phyloP scores from a whole-genome alignment of 345 rosid species.

The Hevea brasiliensis region DNA sequence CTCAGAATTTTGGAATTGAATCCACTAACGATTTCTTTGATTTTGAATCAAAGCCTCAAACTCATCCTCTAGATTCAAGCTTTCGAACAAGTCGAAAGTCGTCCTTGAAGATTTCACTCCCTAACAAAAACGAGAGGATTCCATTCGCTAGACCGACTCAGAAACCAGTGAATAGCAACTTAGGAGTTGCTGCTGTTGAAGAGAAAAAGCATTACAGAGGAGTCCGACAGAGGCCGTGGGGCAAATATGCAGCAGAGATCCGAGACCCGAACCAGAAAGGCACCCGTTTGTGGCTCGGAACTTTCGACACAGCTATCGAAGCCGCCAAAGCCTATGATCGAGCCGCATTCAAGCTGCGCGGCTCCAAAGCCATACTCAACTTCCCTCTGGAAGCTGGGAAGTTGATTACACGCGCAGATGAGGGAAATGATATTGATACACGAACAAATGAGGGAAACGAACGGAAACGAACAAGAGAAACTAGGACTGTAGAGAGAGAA shows the following conservation, averaged over 20 bases:
- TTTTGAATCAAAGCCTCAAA: conserved; percentile 12
- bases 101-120: conserved; percentile 51
- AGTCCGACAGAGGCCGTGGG: conserved; percentile 93
- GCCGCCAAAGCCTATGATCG: conserved; percentile 88
- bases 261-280: conserved; percentile 80
- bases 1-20: neutral
- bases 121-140: conserved; percentile 49
- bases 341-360: conserved; percentile 78
- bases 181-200: conserved; percentile 7
- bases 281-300: conserved; percentile 82
- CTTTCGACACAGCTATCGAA: conserved; percentile 65
- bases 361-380: conserved; percentile 80
- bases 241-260: conserved; percentile 95
- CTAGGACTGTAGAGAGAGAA: conserved; percentile 9
- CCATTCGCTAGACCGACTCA: conserved; percentile 30
- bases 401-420: conserved; percentile 19
- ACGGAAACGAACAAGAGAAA: conserved; percentile 46
- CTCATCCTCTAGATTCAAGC: conserved; percentile 17
- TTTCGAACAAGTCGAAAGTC: conserved; percentile 42
- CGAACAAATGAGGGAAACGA: conserved; percentile 16
- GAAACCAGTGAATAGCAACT: neutral
- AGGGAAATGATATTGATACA: too few relatives aligned
- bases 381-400: conserved; percentile 77
- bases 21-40: too few relatives aligned
- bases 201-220: conserved; percentile 73